Evolutionary conservation across 352 stramenopile species (phyloP), one percentile per base, ranked within the genome.

Genomic region (Phytophthora cactorum): DNA sequence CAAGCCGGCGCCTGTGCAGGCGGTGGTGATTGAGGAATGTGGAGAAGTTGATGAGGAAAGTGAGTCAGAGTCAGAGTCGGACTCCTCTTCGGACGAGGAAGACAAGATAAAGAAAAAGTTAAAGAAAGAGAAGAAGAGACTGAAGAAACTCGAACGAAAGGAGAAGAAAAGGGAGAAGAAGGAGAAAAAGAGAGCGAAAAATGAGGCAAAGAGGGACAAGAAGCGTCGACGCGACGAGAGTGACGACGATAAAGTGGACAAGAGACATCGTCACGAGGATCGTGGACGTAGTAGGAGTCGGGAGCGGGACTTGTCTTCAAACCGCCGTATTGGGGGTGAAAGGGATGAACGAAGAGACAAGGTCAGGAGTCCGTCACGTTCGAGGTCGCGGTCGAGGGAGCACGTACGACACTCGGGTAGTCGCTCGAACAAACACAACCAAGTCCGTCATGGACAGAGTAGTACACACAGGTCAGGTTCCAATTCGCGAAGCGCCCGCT

Each of bases 21-120:
- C 90, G 45, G 90, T 99, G 49, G 66, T 98, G 28, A 98, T 99
- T 75, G 78, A 86, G 5, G 93, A 99, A 72, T 99, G 97, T 70
- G 98, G 98, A 2, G 84, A 97, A 59, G 22, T 97, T 5, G 55
- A 63, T 4, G 34, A 36, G 29, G 51, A 60, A 32, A 71, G 64
- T 12, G 52, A 52, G 0, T 72, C 60, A 1, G 52, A 52, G 0
- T 72, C 60, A 1, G 39, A 44, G 41, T 51, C 52, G 25, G 52
- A 59, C 32, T 45, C 49, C 17, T 51, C 39, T 28, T 59, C 52
- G 1, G 52, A 51, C 12, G 53, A 52, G 3, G 10, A 11, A 63
- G 34, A 41, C 36, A 43, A 34, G 9, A 51, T 61, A 6, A 64
- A 77, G 41, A 71, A 78, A 17, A 65, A 59, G 22, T 56, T 71